Conservation (phyloP, 1,284 basidiomycete species). For the Earliella scabrosa region DNA sequence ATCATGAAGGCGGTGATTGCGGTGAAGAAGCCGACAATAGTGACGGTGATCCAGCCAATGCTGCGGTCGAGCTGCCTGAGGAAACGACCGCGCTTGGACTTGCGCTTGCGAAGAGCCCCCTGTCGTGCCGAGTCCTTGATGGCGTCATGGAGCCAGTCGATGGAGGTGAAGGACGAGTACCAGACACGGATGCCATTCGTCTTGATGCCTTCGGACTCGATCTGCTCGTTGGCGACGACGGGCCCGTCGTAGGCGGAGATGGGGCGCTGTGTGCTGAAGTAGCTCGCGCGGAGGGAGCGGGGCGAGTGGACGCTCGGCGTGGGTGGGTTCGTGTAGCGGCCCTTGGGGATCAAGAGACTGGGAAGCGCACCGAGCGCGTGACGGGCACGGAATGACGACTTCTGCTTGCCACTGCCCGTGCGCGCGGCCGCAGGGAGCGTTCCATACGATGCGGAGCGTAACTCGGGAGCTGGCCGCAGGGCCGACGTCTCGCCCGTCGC, state of each 20-base stretch:
- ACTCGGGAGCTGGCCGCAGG: constrained; percentile 26
- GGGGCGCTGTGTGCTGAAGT: constrained; percentile 53
- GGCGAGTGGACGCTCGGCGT: constrained; percentile 31
- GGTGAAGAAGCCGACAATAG: constrained; percentile 83
- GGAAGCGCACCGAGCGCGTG: constrained; percentile 41
- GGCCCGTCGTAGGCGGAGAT: constrained; percentile 78
- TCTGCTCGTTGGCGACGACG: constrained; percentile 38
- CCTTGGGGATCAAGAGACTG: constrained; percentile 38
- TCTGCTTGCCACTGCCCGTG: constrained; percentile 29
- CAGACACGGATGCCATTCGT: constrained; percentile 90
- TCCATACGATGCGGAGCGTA: constrained; percentile 47
- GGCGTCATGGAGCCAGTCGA: constrained; percentile 93
- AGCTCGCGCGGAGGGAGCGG: constrained; percentile 44
- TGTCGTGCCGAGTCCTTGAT: constrained; percentile 90
- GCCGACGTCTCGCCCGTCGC: constrained; percentile 30
- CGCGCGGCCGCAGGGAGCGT: constrained; percentile 40
- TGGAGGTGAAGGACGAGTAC: constrained; percentile 86
- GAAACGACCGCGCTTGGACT: constrained; percentile 73
- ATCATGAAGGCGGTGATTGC: constrained; percentile 89
- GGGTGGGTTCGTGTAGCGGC: constrained; percentile 36
- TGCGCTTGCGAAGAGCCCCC: constrained; percentile 66
- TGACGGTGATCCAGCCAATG: constrained; percentile 92
- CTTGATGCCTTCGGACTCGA: constrained; percentile 56
- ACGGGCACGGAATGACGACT: constrained; percentile 37
- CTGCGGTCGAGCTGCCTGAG: constrained; percentile 80